A percentile compares a stretch with the other conserved stretches of the same genome.
Conservation (phyloP, 768 basidiomycete species). For the Pleurotus citrinopileatus region DNA sequence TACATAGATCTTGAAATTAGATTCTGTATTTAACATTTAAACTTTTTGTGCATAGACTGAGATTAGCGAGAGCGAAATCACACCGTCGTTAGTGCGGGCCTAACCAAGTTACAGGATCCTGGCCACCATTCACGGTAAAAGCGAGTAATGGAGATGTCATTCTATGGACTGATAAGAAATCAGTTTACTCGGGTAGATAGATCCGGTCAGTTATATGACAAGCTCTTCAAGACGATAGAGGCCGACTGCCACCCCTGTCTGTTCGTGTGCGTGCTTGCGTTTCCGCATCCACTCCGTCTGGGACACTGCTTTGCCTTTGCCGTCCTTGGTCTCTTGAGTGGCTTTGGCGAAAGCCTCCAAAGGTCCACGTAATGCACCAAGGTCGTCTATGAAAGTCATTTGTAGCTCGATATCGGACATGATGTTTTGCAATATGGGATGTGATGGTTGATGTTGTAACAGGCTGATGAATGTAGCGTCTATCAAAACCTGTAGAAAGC, state of each 20-base stretch:
- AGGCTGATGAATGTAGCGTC: constrained; percentile 72
- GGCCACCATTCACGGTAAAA: neutral
- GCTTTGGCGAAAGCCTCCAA: constrained; percentile 61
- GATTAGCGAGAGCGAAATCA: neutral
- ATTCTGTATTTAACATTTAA: constrained; percentile 2
- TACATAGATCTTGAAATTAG: constrained; percentile 5
- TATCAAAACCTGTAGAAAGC: constrained; percentile 62
- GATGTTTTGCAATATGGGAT: constrained; percentile 47
- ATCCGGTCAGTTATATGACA: constrained; percentile 41
- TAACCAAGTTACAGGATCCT: neutral
- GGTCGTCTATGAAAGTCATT: constrained; percentile 42
- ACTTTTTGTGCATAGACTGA: neutral
- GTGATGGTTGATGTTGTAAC: constrained; percentile 60
- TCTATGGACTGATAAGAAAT: neutral
- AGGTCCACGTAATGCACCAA: constrained; percentile 57
- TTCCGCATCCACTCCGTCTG: constrained; percentile 49
- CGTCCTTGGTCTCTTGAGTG: constrained; percentile 37
- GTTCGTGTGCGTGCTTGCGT: constrained; percentile 51
- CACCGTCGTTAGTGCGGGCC: neutral
- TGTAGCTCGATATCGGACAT: constrained; percentile 54
- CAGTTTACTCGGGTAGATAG: constrained; percentile 12
- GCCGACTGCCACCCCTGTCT: constrained; percentile 52
- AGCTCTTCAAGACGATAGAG: constrained; percentile 75
- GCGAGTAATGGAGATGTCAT: neutral
- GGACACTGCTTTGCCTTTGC: constrained; percentile 29